Evolutionary conservation across 768 basidiomycete genomes (phyloP).

Genomic region (Boletus bicolor): DNA sequence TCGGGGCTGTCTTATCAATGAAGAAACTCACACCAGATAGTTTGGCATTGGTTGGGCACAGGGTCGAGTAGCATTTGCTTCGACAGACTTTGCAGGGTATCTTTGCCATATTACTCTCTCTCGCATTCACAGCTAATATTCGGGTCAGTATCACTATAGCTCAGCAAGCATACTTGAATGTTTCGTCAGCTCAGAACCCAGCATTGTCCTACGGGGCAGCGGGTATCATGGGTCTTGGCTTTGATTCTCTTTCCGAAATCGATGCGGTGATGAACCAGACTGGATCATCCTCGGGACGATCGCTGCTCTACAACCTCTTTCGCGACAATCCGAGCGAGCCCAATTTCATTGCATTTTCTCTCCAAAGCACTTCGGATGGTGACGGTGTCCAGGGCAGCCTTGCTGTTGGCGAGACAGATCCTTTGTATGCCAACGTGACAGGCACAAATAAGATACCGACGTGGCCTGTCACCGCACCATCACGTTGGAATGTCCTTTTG

Average conservation of each 20-base stretch:
- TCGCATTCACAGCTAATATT: slow-evolving; percentile 6
- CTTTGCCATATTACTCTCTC: slow-evolving; percentile 15
- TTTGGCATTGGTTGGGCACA: slow-evolving; percentile 81
- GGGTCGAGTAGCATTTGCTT: slow-evolving; percentile 60
- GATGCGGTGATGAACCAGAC: slow-evolving; percentile 59
- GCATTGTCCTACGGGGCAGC: slow-evolving; percentile 66
- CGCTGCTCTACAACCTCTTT: slow-evolving; percentile 76
- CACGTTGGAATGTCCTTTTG: slow-evolving; percentile 73
- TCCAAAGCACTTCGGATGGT: slow-evolving; percentile 56
- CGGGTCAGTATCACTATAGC: slow-evolving; percentile 52
- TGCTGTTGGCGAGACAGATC: slow-evolving; percentile 71
- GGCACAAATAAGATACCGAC: slow-evolving; percentile 62
- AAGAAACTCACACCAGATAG: slow-evolving; percentile 34
- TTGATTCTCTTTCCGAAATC: slow-evolving; percentile 71
- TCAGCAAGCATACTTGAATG: slow-evolving; percentile 72
- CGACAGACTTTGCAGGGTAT: slow-evolving; percentile 70
- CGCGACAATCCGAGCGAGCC: slow-evolving; percentile 62
- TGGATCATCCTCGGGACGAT: slow-evolving; percentile 58
- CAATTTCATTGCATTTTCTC: slow-evolving; percentile 77
- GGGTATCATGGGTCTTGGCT: slow-evolving; percentile 77
- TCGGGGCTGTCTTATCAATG: neutral
- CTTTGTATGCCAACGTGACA: slow-evolving; percentile 57
- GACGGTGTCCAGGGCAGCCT: slow-evolving; percentile 66
- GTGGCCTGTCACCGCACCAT: slow-evolving; percentile 63
- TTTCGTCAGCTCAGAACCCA: slow-evolving; percentile 62